Evolutionary conservation across 352 stramenopile genomes (phyloP).

Genomic region (Thraustochytrium sp.): DNA sequence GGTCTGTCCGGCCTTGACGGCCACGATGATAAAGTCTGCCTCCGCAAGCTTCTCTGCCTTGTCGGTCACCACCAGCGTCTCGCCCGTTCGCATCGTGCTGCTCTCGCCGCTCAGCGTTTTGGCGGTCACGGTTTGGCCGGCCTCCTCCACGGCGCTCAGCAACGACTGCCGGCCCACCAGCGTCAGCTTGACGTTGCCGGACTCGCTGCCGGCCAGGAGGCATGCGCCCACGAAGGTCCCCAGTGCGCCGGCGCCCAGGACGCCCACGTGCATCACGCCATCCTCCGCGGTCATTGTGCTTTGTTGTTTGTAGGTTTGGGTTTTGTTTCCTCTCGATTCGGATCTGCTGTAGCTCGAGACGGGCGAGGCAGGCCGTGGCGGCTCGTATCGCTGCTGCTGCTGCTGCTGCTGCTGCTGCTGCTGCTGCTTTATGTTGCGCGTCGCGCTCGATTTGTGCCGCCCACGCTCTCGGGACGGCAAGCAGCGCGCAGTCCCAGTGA

Average conservation of each 20-base stretch:
- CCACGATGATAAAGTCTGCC: conserved; percentile 35
- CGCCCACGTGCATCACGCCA: conserved; percentile 18
- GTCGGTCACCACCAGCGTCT: not conserved
- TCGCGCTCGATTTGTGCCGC: too few relatives aligned
- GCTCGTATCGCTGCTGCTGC: too few relatives aligned
- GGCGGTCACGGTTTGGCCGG: not conserved
- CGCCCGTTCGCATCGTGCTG: not conserved
- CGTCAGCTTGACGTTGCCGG: not conserved
- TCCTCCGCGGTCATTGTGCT: too few relatives aligned
- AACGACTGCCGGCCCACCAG: conserved; percentile 17
- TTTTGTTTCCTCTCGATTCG: too few relatives aligned
- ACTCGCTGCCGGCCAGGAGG: not conserved
- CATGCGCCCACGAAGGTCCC: not conserved
- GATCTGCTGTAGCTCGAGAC: too few relatives aligned
- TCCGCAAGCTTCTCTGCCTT: conserved; percentile 21
- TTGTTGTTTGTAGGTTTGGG: too few relatives aligned
- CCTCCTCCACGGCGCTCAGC: not conserved
- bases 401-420: too few relatives aligned
- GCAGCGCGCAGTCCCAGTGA: too few relatives aligned
- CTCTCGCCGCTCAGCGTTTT: not conserved
- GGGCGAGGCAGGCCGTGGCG: too few relatives aligned
- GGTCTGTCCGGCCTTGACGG: conserved; percentile 18
- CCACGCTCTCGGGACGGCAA: too few relatives aligned
- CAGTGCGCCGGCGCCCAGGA: conserved; percentile 9
- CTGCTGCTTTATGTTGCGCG: too few relatives aligned